phyloP scores from a whole-genome alignment of 352 stramenopile species.

The Globisporangium perplexum region DNA sequence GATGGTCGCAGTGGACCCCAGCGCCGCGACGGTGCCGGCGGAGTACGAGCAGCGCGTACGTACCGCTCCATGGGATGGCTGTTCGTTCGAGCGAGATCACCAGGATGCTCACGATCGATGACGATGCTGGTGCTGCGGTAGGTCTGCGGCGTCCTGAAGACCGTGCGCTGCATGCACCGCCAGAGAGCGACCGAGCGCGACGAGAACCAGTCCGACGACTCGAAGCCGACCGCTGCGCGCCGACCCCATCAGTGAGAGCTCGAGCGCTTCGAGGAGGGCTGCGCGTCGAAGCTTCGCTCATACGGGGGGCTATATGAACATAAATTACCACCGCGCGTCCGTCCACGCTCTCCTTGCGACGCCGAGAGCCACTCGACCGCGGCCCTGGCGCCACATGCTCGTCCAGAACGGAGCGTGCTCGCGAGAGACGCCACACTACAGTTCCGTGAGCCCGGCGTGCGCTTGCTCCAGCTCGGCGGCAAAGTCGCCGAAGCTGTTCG shows the following conservation, averaged over 20 bases:
- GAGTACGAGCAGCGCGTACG: constrained; percentile 27
- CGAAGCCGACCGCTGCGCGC: not conserved
- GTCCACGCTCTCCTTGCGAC: not conserved
- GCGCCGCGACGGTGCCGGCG: constrained; percentile 6
- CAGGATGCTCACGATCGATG: not conserved
- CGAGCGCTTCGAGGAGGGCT: not conserved
- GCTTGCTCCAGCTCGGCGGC: constrained; percentile 3
- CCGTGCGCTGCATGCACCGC: constrained; percentile 31
- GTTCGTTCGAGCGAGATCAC: not conserved
- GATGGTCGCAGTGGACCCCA: constrained; percentile 45
- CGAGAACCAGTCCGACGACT: constrained; percentile 17
- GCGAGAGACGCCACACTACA: constrained; percentile 1
- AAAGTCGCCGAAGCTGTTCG: constrained; percentile 86
- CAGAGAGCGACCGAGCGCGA: constrained; percentile 16
- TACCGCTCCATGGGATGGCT: not conserved
- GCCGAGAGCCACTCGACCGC: no score
- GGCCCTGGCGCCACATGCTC: no score
- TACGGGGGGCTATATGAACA: constrained; percentile 1
- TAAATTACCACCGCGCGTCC: constrained; percentile 11
- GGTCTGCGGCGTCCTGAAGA: constrained; percentile 35
- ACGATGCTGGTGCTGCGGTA: constrained; percentile 1
- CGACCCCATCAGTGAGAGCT: not conserved
- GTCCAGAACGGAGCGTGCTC: no score
- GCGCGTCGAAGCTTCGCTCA: not conserved
- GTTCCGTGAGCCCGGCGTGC: constrained; percentile 3